Base-by-base conservation (phyloP, 345 rosid species). In the Murraya paniculata region DNA sequence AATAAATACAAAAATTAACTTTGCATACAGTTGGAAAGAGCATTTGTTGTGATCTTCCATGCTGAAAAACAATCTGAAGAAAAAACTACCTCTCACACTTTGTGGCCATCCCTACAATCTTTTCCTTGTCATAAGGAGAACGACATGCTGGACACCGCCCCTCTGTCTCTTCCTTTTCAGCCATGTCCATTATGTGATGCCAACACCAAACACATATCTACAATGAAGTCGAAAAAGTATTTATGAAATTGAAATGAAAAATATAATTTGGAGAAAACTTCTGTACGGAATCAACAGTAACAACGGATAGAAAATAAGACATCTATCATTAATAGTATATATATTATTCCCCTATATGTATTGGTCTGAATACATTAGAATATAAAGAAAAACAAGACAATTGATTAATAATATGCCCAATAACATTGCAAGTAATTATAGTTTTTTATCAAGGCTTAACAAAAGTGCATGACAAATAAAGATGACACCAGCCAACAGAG, bases 181-280 rank as follows among this genome's bases (percentile, higher is more conserved):
- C 98, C 98, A 95, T 93, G 71, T 95, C 94, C 93, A 91, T 90
- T 35, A 95, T 85, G 67, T 93, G 98, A 85, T 93, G 93, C 98
- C 98, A 95, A 73, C 98, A 95, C 98, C 98, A 95, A 71, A 95
- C 95, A 85, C 98, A 95, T 70, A 95, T 86, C 98, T 95, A 82
- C 61, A 79, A 72, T 21, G 16, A 66, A 57, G 58, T 66, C 48
- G 21, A 9, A 57, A 30, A 59, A 16, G 50, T 45, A 45, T 13
- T 45, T 45, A 45, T 45, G 50, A 70, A 11, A 55, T 28, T 16
- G 2, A 75, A 36, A 69, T 56, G n/a, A 38, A 27, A 74, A 61
- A 30, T 9, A 9, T 4, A 39, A 61, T 11, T 3, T 14, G 21
- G 8, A 41, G 0, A 24, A 18, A 31, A n/a, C 5, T 71, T 21